Evolutionary conservation across 169 alveolate genomes (phyloP).

Genomic region (Cryptosporidium ubiquitum): DNA sequence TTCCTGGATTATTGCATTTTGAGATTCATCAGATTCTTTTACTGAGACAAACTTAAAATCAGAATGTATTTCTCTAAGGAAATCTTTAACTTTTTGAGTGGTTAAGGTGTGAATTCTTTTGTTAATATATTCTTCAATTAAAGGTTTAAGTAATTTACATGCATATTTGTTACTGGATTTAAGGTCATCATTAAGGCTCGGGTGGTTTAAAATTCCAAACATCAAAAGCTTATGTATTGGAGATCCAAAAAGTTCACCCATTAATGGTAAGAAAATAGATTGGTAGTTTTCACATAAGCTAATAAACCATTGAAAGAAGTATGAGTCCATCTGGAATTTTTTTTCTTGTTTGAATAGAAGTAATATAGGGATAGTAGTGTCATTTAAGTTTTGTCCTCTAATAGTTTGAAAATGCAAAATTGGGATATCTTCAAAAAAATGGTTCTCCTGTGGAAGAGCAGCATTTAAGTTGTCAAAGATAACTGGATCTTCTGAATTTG

Average conservation of each 20-base stretch:
- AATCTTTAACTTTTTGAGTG: not conserved
- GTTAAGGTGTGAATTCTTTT: not conserved
- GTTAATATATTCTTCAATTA: slow-evolving; percentile 9
- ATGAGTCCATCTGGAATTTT: slow-evolving; percentile 54
- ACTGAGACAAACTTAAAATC: not conserved
- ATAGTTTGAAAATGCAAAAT: not conserved
- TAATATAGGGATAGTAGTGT: not conserved
- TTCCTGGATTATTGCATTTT: too few species aligned
- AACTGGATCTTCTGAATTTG: not conserved
- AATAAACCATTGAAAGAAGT: slow-evolving; percentile 61
- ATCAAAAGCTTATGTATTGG: slow-evolving; percentile 19
- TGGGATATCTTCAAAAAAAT: not conserved
- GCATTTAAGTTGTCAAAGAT: not conserved
- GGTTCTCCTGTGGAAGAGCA: not conserved
- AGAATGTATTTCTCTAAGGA: slow-evolving; percentile 12
- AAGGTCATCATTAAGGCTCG: not conserved
- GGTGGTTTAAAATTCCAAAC: not conserved
- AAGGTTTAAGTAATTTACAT: not conserved
- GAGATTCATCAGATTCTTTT: not conserved
- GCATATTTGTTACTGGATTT: not conserved
- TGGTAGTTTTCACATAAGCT: slow-evolving; percentile 30
- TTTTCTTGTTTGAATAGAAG: slow-evolving; percentile 12
- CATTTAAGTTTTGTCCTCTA: not conserved
- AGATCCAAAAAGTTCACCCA: slow-evolving; percentile 59
- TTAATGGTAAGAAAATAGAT: slow-evolving; percentile 15